phyloP scores from a whole-genome alignment of 345 rosid genomes.

The Draba incana region DNA sequence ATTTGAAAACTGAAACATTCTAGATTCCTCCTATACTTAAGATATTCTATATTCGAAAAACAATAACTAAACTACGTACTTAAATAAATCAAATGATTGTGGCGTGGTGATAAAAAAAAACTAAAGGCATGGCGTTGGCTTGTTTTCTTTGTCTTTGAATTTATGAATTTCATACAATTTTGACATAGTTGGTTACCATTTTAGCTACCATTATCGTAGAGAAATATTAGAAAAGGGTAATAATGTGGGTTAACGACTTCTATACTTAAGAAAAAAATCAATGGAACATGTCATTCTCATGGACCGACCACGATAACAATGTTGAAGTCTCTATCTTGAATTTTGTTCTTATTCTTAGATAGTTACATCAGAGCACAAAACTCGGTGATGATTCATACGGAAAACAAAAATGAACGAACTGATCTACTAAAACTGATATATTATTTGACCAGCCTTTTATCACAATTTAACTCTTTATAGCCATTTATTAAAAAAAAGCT shows the following conservation, averaged over 20 bases:
- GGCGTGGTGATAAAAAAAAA: too few species aligned
- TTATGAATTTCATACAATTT: too few species aligned
- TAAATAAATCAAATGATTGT: too few species aligned
- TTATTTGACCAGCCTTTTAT: neutral
- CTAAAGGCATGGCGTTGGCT: too few species aligned
- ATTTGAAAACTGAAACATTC: too few species aligned
- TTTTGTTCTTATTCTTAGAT: constrained; percentile 18
- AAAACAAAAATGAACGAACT: neutral
- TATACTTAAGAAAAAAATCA: neutral
- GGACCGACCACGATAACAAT: constrained; percentile 26
- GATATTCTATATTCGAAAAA: too few species aligned
- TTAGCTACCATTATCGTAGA: neutral
- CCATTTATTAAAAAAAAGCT: neutral
- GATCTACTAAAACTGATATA: neutral
- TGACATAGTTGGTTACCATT: too few species aligned
- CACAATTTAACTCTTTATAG: neutral
- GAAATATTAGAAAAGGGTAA: neutral
- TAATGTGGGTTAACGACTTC: constrained; percentile 16
- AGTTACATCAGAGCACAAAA: constrained; percentile 11
- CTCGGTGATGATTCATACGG: constrained; percentile 13
- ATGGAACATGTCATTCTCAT: constrained; percentile 25
- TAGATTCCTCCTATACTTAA: too few species aligned
- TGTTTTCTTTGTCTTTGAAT: too few species aligned
- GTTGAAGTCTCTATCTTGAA: constrained; percentile 1
- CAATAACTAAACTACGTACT: too few species aligned